A percentile compares a stretch with the other conserved stretches of the same genome.
Conservation (phyloP, 768 basidiomycete species). For the Vararia minispora region DNA sequence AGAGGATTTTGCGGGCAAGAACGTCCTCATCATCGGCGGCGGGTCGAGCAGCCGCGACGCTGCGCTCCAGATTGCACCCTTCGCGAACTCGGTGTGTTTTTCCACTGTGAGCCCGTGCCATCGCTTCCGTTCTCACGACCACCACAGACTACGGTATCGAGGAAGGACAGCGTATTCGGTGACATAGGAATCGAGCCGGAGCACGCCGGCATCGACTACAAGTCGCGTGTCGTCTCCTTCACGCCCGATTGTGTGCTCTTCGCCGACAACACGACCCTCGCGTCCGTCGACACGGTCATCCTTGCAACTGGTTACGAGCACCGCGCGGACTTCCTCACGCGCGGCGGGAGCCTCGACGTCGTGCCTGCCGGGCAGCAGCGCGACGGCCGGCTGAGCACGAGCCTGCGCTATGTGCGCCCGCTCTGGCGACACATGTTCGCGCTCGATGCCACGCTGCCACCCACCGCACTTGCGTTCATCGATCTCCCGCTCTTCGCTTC, state of each 20-base stretch:
- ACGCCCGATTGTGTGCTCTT: constrained; percentile 33
- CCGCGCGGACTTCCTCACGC: constrained; percentile 35
- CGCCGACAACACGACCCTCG: constrained; percentile 29
- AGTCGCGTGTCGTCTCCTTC: constrained; percentile 40
- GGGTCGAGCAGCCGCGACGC: constrained; percentile 37
- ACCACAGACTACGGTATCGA: constrained; percentile 3
- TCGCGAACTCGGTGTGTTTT: constrained; percentile 33
- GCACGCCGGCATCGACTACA: constrained; percentile 11
- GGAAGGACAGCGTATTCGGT: constrained; percentile 12
- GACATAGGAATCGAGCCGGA: constrained; percentile 1
- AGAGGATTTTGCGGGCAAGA: constrained; percentile 27
- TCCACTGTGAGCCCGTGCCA: constrained; percentile 14
- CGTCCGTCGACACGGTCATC: constrained; percentile 34
- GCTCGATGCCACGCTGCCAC: constrained; percentile 33
- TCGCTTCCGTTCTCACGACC: constrained; percentile 8
- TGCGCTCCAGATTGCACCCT: constrained; percentile 28
- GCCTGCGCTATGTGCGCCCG: constrained; percentile 44
- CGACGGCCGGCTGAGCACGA: constrained; percentile 28
- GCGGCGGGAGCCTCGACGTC: constrained; percentile 15
- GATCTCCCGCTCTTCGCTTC: constrained; percentile 37
- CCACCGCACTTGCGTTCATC: constrained; percentile 43
- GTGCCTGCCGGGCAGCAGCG: constrained; percentile 2
- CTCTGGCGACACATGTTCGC: constrained; percentile 43
- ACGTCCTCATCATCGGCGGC: constrained; percentile 40
- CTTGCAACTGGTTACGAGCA: constrained; percentile 47